phyloP scores from a whole-genome alignment of 2,329 filamentous ascomycete genomes.

The Aspergillus eucalypticola region DNA sequence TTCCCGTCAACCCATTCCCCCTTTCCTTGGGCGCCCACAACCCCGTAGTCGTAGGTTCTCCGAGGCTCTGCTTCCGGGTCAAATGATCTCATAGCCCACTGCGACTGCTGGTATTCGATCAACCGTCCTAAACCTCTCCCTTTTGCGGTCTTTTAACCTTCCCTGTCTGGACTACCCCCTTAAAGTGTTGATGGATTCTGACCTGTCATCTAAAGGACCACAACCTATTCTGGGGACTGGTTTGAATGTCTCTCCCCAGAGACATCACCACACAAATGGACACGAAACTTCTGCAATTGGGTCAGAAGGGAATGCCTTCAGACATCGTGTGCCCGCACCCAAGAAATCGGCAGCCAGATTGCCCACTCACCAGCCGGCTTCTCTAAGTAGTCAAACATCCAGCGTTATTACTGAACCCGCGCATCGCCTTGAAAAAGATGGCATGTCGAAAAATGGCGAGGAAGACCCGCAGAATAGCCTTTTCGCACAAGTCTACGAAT shows the following conservation, averaged over 20 bases:
- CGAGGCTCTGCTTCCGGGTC: slow-evolving; percentile 18
- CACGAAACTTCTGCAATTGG: slow-evolving; percentile 19
- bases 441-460: slow-evolving; percentile 25
- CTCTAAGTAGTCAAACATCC: slow-evolving; percentile 30
- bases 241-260: slow-evolving; percentile 28
- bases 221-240: slow-evolving; percentile 29
- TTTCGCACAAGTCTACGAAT: slow-evolving; percentile 74
- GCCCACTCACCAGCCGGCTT: slow-evolving; percentile 25
- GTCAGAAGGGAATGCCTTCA: slow-evolving; percentile 26
- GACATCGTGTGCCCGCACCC: slow-evolving; percentile 31
- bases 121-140: not conserved
- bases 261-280: slow-evolving; percentile 23
- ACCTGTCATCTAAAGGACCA: slow-evolving; percentile 31
- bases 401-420: slow-evolving; percentile 26
- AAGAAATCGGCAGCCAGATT: slow-evolving; percentile 32
- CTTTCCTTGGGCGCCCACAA: slow-evolving; percentile 12
- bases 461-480: slow-evolving; percentile 47
- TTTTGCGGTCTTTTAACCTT: slow-evolving; percentile 1
- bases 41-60: slow-evolving; percentile 22
- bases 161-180: not conserved
- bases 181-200: slow-evolving; percentile 24
- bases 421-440: slow-evolving; percentile 29
- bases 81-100: slow-evolving; percentile 24
- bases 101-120: slow-evolving; percentile 12
- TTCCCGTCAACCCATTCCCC: slow-evolving; percentile 13